Conservation (phyloP, 768 basidiomycete species). For the Agaricus sinodeliciosus region DNA sequence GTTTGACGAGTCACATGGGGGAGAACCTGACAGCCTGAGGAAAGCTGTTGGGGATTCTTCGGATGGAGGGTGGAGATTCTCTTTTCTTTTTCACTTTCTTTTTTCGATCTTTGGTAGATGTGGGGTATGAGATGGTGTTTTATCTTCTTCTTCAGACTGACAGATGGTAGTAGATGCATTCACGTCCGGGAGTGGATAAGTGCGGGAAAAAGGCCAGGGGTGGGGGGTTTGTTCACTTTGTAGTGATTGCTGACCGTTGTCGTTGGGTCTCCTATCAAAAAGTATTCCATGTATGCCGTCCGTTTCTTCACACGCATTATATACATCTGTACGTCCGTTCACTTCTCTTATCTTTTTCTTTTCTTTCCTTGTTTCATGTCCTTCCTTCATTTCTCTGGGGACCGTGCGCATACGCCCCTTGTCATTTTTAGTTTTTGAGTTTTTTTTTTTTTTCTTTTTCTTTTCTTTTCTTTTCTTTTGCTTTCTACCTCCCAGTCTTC, state of each 20-base stretch:
- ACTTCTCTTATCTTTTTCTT: slow-evolving; percentile 6
- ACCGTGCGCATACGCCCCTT: neutral
- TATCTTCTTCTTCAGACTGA: neutral
- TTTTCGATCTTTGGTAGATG: slow-evolving; percentile 2
- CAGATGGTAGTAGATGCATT: neutral
- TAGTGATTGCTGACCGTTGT: neutral
- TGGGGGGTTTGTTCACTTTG: neutral
- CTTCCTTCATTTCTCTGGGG: slow-evolving; percentile 1
- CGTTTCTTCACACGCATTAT: slow-evolving; percentile 7
- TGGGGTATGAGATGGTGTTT: neutral
- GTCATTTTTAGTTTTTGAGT: neutral
- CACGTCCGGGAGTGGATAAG: neutral
- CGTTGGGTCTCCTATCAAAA: neutral
- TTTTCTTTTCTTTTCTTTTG: neutral
- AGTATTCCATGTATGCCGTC: slow-evolving; percentile 5
- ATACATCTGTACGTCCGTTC: slow-evolving; percentile 5
- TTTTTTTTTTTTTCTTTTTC: neutral
- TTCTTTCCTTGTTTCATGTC: neutral
- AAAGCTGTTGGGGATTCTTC: too few species aligned
- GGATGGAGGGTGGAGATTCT: neutral
- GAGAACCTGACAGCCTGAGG: too few species aligned
- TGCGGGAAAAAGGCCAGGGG: neutral
- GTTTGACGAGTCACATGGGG: neutral
- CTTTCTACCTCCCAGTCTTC: neutral
- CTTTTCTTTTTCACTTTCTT: too few species aligned